Percentiles rank a stretch among this genome's conserved stretches.
phyloP scores from a whole-genome alignment of 2,329 filamentous ascomycete species.

The Fusarium nygamai region DNA sequence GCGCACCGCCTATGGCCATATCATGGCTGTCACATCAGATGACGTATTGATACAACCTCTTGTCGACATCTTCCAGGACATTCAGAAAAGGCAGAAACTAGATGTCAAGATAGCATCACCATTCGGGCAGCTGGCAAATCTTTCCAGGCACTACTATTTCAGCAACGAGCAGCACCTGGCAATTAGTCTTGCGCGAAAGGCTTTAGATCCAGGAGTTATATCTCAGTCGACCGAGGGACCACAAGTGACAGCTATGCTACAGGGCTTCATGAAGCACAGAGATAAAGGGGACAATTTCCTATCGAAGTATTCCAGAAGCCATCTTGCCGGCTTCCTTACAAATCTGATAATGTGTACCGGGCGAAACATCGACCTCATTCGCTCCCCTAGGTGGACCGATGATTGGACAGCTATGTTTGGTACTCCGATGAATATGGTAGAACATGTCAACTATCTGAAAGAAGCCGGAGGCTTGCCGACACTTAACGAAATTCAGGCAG shows the following conservation, averaged over 20 bases:
- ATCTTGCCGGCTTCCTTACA: neutral
- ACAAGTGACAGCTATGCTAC: neutral
- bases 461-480: neutral
- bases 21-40: neutral
- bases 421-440: neutral
- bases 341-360: neutral
- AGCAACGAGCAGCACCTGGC: neutral
- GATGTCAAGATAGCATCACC: neutral
- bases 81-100: neutral
- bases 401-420: neutral
- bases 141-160: neutral
- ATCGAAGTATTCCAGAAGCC: neutral
- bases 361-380: neutral
- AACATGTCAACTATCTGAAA: neutral
- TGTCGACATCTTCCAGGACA: neutral
- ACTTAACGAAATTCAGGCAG: neutral
- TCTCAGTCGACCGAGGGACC: neutral
- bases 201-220: neutral
- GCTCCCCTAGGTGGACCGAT: neutral
- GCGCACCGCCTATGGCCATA: neutral
- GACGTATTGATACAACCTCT: neutral
- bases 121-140: neutral
- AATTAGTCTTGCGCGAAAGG: neutral
- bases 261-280: neutral
- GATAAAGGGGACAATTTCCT: neutral